These are phyloP conservation scores for Aspergillus baeticus DNA, from an alignment of 495 filamentous ascomycete genomes.

Conservation along the genomic window DNA sequence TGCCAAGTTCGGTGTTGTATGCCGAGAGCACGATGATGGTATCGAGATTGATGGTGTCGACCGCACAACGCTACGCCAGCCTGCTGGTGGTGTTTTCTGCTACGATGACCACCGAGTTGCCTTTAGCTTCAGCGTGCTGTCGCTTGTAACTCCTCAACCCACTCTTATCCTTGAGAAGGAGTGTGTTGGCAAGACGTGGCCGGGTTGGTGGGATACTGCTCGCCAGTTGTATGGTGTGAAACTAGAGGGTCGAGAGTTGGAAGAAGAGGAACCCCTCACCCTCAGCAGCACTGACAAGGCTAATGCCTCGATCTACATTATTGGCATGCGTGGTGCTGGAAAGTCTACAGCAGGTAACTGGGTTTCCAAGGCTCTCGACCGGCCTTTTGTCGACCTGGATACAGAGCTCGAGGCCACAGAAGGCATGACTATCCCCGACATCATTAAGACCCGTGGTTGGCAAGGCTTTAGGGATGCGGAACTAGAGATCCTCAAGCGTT, in stretches of 20 bases:
- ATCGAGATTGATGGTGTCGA: constrained; percentile 79
- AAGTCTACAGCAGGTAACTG: constrained; percentile 92
- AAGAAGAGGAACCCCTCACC: constrained; percentile 33
- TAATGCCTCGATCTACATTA: constrained; percentile 76
- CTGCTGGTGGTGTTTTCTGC: constrained; percentile 74
- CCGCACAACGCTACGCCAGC: constrained; percentile 56
- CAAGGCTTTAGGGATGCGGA: constrained; percentile 84
- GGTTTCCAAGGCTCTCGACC: constrained; percentile 70
- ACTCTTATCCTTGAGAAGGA: constrained; percentile 84
- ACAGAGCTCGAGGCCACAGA: constrained; percentile 72
- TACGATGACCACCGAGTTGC: constrained; percentile 98
- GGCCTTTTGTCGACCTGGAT: constrained; percentile 85
- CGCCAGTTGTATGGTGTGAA: constrained; percentile 70
- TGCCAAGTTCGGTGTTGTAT: constrained; percentile 90
- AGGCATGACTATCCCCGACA: constrained; percentile 76
- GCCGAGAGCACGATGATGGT: constrained; percentile 86
- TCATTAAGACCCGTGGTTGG: constrained; percentile 81
- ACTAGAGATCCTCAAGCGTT: constrained; percentile 66
- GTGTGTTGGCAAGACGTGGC: constrained; percentile 99
- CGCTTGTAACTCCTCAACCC: constrained; percentile 68
- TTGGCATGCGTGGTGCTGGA: constrained; percentile 96
- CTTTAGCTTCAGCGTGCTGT: constrained; percentile 96
- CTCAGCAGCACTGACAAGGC: constrained; percentile 33
- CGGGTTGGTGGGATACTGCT: constrained; percentile 95
- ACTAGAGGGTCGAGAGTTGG: constrained; percentile 69